Percentiles rank a stretch among this genome's conserved stretches.
phyloP scores from a whole-genome alignment of 192 early-diverging fungal genomes.

The Gorgonomyces haynaldii region DNA sequence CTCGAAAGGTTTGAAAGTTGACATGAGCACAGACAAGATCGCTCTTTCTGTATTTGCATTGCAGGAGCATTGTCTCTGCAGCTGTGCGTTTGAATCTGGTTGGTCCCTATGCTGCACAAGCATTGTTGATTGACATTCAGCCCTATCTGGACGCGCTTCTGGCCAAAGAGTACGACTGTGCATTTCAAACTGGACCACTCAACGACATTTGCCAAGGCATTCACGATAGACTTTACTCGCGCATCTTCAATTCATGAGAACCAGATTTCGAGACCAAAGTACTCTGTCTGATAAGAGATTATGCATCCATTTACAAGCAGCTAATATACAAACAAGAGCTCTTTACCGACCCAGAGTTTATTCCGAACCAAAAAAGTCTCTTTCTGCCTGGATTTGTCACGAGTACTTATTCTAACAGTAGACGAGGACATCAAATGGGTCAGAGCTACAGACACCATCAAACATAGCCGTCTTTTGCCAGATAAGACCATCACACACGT shows the following conservation, averaged over 20 bases:
- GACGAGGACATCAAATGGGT: no score
- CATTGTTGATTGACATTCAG: constrained; percentile 38
- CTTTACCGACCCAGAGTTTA: no score
- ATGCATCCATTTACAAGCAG: no score
- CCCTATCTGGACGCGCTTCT: constrained; percentile 6
- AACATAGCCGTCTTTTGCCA: no score
- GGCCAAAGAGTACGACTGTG: background rate
- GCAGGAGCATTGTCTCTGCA: constrained; percentile 74
- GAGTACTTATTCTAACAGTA: no score
- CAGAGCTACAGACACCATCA: no score
- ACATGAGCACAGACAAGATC: constrained; percentile 52
- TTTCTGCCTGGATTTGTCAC: no score
- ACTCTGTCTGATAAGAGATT: no score
- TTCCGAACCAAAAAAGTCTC: no score
- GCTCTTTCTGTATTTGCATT: constrained; percentile 73
- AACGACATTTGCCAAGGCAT: constrained; percentile 32
- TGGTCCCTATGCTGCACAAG: constrained; percentile 81
- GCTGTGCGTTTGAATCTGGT: constrained; percentile 80
- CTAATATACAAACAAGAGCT: no score
- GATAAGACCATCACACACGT: no score
- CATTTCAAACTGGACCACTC: constrained; percentile 20
- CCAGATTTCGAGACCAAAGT: no score
- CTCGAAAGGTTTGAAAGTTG: constrained; percentile 32
- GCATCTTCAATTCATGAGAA: constrained; percentile 27
- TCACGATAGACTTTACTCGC: constrained; percentile 32